Evolutionary conservation across 2,329 filamentous ascomycete genomes (phyloP).

Genomic region (Aspergillus japonicus): DNA sequence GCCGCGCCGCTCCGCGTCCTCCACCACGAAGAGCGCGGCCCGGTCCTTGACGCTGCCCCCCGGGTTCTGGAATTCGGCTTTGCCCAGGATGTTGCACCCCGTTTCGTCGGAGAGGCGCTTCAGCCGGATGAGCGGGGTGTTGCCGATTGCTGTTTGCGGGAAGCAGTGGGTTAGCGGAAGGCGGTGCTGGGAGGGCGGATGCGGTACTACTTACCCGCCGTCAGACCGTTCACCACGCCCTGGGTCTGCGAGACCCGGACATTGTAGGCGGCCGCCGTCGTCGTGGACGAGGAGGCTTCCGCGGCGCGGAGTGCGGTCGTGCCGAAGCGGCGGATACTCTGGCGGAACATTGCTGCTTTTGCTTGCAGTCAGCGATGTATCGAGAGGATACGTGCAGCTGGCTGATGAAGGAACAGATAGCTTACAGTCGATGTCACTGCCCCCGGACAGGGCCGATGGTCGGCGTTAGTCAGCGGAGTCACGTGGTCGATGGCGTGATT

Average conservation of each 20-base stretch:
- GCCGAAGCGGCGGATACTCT: slow-evolving; percentile 65
- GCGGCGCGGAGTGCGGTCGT: slow-evolving; percentile 59
- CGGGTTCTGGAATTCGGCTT: slow-evolving; percentile 98
- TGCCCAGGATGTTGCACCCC: slow-evolving; percentile 90
- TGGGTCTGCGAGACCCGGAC: slow-evolving; percentile 77
- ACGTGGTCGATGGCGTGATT: slow-evolving; percentile 24
- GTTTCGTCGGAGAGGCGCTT: slow-evolving; percentile 86
- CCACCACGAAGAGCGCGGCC: slow-evolving; percentile 88
- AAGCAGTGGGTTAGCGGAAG: not conserved
- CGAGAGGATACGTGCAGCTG: not conserved
- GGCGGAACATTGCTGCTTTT: slow-evolving; percentile 63
- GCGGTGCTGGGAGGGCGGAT: too few species aligned
- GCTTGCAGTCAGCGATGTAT: slow-evolving; percentile 3
- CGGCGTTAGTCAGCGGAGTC: slow-evolving; percentile 23
- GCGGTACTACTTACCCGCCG: slow-evolving; percentile 62
- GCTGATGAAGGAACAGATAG: not conserved
- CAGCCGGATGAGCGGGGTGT: slow-evolving; percentile 89
- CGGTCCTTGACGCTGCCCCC: slow-evolving; percentile 96
- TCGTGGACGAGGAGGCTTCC: slow-evolving; percentile 35
- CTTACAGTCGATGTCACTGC: too few species aligned
- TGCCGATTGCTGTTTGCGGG: slow-evolving; percentile 74
- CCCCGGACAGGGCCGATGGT: slow-evolving; percentile 20
- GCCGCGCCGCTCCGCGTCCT: slow-evolving; percentile 86
- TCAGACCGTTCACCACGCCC: slow-evolving; percentile 72
- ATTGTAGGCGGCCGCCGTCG: slow-evolving; percentile 55